Evolutionary conservation across 2,329 filamentous ascomycete species (phyloP), one percentile per base, ranked within the genome.

Genomic region (Penicillium fuscoglaucum): DNA sequence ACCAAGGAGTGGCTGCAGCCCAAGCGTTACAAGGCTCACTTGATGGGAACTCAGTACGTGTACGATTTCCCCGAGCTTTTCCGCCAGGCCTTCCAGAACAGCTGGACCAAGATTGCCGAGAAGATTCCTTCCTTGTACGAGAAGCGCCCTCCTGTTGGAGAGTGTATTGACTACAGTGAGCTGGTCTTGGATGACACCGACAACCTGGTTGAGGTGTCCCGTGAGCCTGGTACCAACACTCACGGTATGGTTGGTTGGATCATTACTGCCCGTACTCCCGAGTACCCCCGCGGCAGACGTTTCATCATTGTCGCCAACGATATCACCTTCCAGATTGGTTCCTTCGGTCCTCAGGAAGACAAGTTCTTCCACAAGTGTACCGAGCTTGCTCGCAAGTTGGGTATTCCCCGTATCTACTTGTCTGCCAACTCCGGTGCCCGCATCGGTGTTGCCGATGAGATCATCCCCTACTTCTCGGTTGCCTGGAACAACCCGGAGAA

Each of bases 61-160:
- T 99, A 99, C 76, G 95, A 99, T 78, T 99, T 99, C 89, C 95
- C 95, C 31, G 95, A 99, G 83, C 87, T 99, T 49, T 99, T 99
- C 90, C 87, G 95, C 72, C 95, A 98, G 79, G 92, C 95, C 45
- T 91, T 96, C 73, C 92, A 97, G 81, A 97, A 97, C 83, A 90
- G 86, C 78, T 99, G 95, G 95, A 80, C 82, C 72, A 88, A 88
- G 75, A 87, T 87, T 57, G 83, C 90, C 64, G 86, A 87, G 74
- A 87, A 88, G 74, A 87, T 93, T 70, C 83, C 91, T 12, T 81
- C 83, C 21, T 80, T 97, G 60, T 86, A 86, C 50, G 86, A 91
- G 43, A 91, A 91, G 81, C 89, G 93, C 76, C 95, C 95, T 35
- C 84, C 88, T 53, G 83, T 87, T 70, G 93, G 93, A 68, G 92